phyloP scores from a whole-genome alignment of 345 rosid species.

The Lagerstroemia speciosa region DNA sequence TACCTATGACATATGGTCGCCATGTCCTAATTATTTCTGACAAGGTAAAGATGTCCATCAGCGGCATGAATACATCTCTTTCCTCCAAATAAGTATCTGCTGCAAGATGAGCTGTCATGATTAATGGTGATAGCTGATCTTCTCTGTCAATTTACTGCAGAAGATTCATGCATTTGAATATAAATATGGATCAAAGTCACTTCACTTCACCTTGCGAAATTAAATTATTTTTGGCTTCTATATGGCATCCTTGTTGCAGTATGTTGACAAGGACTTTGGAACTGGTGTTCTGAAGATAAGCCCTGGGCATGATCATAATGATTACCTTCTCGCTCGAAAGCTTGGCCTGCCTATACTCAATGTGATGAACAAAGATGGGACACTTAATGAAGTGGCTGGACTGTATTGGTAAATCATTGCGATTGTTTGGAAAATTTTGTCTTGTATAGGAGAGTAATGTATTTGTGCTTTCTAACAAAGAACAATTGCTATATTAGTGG shows the following conservation, averaged over 20 bases:
- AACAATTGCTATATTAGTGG: constrained; percentile 37
- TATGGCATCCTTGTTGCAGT: constrained; percentile 31
- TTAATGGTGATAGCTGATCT: neutral
- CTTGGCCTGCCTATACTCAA: constrained; percentile 94
- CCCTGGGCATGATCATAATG: constrained; percentile 97
- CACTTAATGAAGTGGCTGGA: constrained; percentile 93
- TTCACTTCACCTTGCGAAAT: neutral
- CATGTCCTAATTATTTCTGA: constrained; percentile 86
- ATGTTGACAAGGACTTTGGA: constrained; percentile 97
- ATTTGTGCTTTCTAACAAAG: neutral
- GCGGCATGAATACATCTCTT: neutral
- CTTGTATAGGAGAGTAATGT: neutral
- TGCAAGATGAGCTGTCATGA: neutral
- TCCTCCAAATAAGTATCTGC: neutral
- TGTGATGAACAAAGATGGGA: constrained; percentile 95
- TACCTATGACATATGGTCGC: constrained; percentile 98
- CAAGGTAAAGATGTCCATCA: constrained; percentile 38
- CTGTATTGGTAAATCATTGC: constrained; percentile 51
- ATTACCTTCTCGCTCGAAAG: constrained; percentile 92
- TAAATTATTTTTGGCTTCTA: neutral
- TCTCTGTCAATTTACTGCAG: neutral
- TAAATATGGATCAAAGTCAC: neutral
- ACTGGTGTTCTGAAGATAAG: constrained; percentile 98
- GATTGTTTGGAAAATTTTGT: neutral
- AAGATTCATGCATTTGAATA: neutral